These are phyloP conservation scores for Syzygium grande DNA, from an alignment of 345 rosid species.

Conservation along the genomic window DNA sequence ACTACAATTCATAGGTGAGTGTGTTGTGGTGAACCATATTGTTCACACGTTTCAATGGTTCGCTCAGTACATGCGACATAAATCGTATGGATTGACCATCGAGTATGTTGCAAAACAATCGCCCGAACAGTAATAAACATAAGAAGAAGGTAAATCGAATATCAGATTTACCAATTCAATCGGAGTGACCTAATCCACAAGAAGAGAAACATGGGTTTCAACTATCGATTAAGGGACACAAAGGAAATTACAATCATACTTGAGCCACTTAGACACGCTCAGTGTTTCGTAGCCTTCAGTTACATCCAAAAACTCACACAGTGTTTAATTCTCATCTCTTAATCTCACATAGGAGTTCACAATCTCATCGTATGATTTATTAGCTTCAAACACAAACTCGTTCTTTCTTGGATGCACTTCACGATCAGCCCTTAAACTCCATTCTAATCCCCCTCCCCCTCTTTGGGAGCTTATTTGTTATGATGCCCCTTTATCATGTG, in stretches of 20 bases:
- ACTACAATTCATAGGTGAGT: neutral
- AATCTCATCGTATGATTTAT: neutral
- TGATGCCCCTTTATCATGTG: too few relatives aligned
- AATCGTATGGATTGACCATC: neutral
- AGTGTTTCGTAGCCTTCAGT: neutral
- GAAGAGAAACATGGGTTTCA: neutral
- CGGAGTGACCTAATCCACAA: neutral
- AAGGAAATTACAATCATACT: neutral
- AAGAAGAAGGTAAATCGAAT: neutral
- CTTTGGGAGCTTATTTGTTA: too few relatives aligned
- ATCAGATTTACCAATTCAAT: neutral
- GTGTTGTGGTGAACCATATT: neutral
- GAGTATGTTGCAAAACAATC: neutral
- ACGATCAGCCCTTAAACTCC: neutral
- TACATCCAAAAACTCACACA: neutral
- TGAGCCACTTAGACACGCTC: neutral
- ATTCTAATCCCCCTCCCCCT: too few relatives aligned
- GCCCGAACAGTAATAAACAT: neutral
- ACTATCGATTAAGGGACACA: neutral
- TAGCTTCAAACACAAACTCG: rapidly evolving
- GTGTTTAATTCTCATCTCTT: neutral
- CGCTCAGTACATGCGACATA: neutral
- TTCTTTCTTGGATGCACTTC: neutral
- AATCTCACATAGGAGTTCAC: neutral
- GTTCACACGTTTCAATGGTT: neutral